Evolutionary conservation across 2,329 filamentous ascomycete genomes (phyloP).

Genomic region (Graphilbum fragrans): DNA sequence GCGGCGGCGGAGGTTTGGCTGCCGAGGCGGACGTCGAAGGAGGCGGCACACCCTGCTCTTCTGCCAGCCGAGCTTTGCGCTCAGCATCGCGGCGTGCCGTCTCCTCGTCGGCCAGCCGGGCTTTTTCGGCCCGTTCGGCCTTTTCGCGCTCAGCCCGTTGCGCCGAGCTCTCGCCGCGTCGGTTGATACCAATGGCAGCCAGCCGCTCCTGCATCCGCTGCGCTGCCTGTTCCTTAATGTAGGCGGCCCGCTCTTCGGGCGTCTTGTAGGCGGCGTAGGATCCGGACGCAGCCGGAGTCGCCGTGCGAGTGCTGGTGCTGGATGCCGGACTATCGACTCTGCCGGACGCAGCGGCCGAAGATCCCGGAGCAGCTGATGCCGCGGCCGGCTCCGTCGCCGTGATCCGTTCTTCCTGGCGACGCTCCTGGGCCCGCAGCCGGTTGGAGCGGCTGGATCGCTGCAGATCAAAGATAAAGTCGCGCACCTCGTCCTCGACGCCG

Average conservation of each 20-base stretch:
- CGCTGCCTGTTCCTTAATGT: conserved; percentile 94
- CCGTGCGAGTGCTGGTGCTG: conserved; percentile 25
- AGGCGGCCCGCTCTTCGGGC: conserved; percentile 84
- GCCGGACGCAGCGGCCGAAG: conserved; percentile 12
- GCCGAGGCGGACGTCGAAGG: conserved; percentile 32
- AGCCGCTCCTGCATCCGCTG: conserved; percentile 94
- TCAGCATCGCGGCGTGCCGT: conserved; percentile 81
- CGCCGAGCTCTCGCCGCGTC: conserved; percentile 66
- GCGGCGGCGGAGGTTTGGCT: conserved; percentile 58
- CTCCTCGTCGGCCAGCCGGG: conserved; percentile 86
- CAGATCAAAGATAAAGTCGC: conserved; percentile 95
- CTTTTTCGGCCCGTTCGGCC: conserved; percentile 74
- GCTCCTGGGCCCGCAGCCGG: conserved; percentile 51
- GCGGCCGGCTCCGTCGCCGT: background rate
- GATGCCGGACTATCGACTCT: conserved; percentile 14
- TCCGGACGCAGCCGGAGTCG: conserved; percentile 34
- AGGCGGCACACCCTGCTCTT: conserved; percentile 56
- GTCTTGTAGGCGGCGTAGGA: conserved; percentile 80
- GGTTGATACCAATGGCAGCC: conserved; percentile 86
- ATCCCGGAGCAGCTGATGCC: background rate
- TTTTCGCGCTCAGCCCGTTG: conserved; percentile 84
- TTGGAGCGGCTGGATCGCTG: conserved; percentile 74
- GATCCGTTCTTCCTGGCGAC: conserved; percentile 29
- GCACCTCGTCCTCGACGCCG: conserved; percentile 91
- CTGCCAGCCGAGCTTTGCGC: conserved; percentile 68